These are phyloP conservation scores for Bryoerythrophyllum caledonicum DNA, from an alignment of 225 moss, liverwort and hornwort species.

Conservation along the genomic window DNA sequence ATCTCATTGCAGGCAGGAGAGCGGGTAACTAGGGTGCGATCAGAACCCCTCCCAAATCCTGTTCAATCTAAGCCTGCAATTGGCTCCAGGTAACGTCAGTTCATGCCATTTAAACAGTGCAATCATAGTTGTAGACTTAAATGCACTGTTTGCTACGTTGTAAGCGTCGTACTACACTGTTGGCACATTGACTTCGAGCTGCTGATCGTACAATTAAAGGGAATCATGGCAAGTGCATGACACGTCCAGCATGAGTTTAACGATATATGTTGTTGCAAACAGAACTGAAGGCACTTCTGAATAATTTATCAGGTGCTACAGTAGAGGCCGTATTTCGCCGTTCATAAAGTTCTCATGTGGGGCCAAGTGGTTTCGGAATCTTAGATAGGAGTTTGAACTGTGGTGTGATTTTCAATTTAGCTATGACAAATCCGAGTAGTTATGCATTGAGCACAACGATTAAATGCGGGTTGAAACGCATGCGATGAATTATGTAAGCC, in stretches of 20 bases:
- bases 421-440: neutral
- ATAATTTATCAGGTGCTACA: constrained; percentile 4
- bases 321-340: constrained; percentile 1
- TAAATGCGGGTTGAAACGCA: neutral
- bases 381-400: neutral
- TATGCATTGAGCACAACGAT: neutral
- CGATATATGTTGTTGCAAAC: constrained; percentile 10
- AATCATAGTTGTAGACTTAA: constrained; percentile 5
- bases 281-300: constrained; percentile 8
- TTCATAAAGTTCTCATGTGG: neutral
- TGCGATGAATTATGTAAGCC: neutral
- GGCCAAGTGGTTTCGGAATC: neutral
- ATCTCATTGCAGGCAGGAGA: constrained; percentile 54
- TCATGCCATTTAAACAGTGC: neutral
- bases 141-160: neutral
- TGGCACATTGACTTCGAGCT: constrained; percentile 8
- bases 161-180: constrained; percentile 8
- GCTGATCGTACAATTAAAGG: constrained; percentile 10
- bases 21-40: constrained; percentile 53
- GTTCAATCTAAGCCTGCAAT: constrained; percentile 47
- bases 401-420: neutral
- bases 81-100: constrained; percentile 43
- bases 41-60: constrained; percentile 60
- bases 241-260: constrained; percentile 2
- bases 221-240: constrained; percentile 12